phyloP scores from a whole-genome alignment of 805 yeast genomes.

The Wickerhamomyces silvicola region DNA sequence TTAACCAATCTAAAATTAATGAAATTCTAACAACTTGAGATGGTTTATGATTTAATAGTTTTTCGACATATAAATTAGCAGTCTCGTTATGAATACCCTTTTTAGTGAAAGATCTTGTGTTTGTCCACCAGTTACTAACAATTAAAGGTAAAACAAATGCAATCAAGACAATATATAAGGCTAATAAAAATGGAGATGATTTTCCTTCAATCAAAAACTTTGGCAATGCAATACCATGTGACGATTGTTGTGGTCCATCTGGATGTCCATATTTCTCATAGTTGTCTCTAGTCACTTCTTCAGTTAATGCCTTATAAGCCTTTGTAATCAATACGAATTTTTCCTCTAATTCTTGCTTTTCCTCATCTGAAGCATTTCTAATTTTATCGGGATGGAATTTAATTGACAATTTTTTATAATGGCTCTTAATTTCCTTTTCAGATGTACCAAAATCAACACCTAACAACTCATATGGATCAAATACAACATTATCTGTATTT shows the following conservation, averaged over 20 bases:
- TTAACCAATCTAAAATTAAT: constrained; percentile 51
- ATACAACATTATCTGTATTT: constrained; percentile 42
- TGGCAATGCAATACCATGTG: constrained; percentile 95
- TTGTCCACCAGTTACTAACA: constrained; percentile 89
- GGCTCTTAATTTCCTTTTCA: constrained; percentile 73
- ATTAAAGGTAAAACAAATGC: constrained; percentile 74
- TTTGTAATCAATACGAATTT: constrained; percentile 75
- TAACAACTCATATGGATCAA: constrained; percentile 89
- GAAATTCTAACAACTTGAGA: constrained; percentile 52
- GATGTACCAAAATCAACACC: constrained; percentile 63
- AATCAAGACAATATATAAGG: constrained; percentile 61
- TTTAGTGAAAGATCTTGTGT: constrained; percentile 71
- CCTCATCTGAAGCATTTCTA: constrained; percentile 50
- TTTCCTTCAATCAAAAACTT: constrained; percentile 81
- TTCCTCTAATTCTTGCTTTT: constrained; percentile 56
- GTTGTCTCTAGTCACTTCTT: constrained; percentile 76
- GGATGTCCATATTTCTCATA: constrained; percentile 91
- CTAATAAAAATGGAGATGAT: constrained; percentile 58
- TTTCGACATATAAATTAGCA: constrained; percentile 71
- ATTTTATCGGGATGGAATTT: constrained; percentile 93
- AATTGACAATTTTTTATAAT: constrained; percentile 80
- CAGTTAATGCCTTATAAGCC: constrained; percentile 94
- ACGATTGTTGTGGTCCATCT: constrained; percentile 88
- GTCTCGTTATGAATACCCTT: constrained; percentile 78
- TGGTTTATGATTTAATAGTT: constrained; percentile 68